These are phyloP conservation scores for Crucihimalaya himalaica DNA, from an alignment of 345 rosid species.

Conservation along the genomic window DNA sequence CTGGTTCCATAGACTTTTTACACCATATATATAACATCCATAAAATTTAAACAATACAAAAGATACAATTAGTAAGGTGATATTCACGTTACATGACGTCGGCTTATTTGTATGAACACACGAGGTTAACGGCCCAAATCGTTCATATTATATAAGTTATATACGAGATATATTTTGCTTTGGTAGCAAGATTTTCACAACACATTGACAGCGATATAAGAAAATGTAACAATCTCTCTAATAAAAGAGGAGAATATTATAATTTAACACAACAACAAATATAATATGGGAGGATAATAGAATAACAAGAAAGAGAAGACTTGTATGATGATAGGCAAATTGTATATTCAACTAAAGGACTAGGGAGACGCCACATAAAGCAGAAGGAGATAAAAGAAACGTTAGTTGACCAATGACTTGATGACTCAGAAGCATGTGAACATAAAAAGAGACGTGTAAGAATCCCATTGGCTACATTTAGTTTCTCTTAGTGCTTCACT, in stretches of 20 bases:
- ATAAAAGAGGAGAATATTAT: conserved; percentile 26
- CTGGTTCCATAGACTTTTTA: not conserved
- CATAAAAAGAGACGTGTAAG: conserved; percentile 29
- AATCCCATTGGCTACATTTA: not conserved
- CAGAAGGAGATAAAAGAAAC: conserved; percentile 23
- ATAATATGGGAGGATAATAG: conserved; percentile 17
- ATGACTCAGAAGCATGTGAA: conserved; percentile 42
- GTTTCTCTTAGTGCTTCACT: conserved; percentile 16
- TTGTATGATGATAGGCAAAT: conserved; percentile 9
- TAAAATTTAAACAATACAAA: not conserved
- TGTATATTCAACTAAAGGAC: conserved; percentile 32
- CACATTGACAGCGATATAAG: conserved; percentile 7
- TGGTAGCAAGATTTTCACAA: conserved; percentile 20
- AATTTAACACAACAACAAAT: not conserved
- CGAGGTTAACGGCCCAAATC: conserved; percentile 7
- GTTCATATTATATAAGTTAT: conserved; percentile 9
- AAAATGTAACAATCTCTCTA: conserved; percentile 7
- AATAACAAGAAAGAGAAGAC: conserved; percentile 16
- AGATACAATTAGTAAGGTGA: not conserved
- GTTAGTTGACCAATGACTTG: conserved; percentile 43
- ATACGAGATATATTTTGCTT: conserved; percentile 12
- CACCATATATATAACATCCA: not conserved
- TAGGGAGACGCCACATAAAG: conserved; percentile 39
- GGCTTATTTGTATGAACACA: conserved; percentile 28
- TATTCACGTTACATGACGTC: conserved; percentile 8